Evolutionary conservation across 495 filamentous ascomycete genomes (phyloP).

Genomic region (Aspergillus asperescens): DNA sequence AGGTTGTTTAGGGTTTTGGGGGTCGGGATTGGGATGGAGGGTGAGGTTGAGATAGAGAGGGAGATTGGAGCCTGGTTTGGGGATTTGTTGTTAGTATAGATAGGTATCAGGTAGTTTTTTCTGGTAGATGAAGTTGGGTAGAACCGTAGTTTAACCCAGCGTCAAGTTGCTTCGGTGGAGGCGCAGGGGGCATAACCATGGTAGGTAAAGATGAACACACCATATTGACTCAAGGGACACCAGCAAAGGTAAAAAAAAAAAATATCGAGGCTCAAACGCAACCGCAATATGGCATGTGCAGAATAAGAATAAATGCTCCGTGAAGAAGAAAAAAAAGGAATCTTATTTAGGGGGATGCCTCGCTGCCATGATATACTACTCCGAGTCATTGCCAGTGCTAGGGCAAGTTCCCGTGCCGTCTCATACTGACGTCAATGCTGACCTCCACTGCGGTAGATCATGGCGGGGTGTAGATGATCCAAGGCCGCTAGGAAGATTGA

Average conservation of each 20-base stretch:
- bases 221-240: background rate
- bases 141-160: too few relatives aligned
- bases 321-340: background rate
- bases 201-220: background rate
- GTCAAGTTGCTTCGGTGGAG: too few relatives aligned
- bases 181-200: background rate
- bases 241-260: too few relatives aligned
- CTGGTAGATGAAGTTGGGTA: too few relatives aligned
- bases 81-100: too few relatives aligned
- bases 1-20: background rate
- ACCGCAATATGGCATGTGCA: too few relatives aligned
- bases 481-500: background rate
- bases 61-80: background rate
- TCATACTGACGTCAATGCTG: conserved; percentile 4
- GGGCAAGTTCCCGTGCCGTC: background rate
- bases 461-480: background rate
- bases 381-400: too few relatives aligned
- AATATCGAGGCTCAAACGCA: too few relatives aligned
- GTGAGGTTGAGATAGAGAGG: background rate
- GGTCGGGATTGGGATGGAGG: background rate
- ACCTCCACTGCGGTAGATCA: background rate
- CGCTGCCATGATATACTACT: background rate
- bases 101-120: too few relatives aligned
- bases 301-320: too few relatives aligned
- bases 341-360: background rate